Evolutionary conservation across 441 rosid species (phyloP), one percentile per base, ranked within the genome.

Genomic region (Cnidoscolus chayamansa): DNA sequence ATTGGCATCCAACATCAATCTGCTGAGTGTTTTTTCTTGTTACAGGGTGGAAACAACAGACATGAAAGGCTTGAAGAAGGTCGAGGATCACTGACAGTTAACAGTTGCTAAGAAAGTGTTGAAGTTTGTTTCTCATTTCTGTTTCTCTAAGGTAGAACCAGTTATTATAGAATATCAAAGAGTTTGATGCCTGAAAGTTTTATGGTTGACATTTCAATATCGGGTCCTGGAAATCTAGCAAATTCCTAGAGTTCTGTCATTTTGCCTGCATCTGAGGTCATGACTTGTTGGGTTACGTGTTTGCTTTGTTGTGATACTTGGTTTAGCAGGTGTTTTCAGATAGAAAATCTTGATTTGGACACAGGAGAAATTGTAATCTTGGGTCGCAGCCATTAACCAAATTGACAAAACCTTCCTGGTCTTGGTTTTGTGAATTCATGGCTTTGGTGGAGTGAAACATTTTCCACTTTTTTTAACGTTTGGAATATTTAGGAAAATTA

Each of bases 51-150:
- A 94, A 82, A 94, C 98, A 1, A 90, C 97, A 37, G 98, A 94
- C 87, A 94, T 94, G 97, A 94, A 92, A 86, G 91, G 97, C 37
- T 84, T 94, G 85, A 94, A 92, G 86, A 94, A 94, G 85, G 79
- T 94, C 10, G 98, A 94, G 82, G 97, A 92, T 69, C 92, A 90
- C 59, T 87, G 68, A 82, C 70, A 31, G 32, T 70, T 35, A 32
- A 56, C 25, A 49, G 25, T 25, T 25, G 25, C 12, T 74, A 32
- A 54, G 40, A 30, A 67, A 25, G 53, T 55, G 64, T 47, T 16
- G 59, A 50, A 59, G 66, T 43, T 67, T 55, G 25, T 12, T 63
- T 59, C 57, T 37, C 32, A 30, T 70, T 51, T 37, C 11, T 25
- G 13, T 15, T 50, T 67, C 20, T 65, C 13, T 60, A 54, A 25